Evolutionary conservation across 2,329 filamentous ascomycete genomes (phyloP).

Genomic region (Tricladium varicosporioides): DNA sequence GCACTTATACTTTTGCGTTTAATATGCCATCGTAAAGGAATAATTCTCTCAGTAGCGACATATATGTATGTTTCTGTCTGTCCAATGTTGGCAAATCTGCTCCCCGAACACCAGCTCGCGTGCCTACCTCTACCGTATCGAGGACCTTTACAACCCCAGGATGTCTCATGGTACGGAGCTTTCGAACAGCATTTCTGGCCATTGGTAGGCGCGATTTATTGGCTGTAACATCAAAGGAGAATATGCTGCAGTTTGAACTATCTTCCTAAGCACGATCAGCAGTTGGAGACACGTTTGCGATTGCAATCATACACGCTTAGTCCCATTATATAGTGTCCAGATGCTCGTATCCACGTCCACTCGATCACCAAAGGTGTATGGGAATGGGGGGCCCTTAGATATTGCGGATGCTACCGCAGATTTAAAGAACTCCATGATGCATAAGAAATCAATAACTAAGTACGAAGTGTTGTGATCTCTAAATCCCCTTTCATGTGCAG

Average conservation of each 20-base stretch:
- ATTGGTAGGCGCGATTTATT: conserved; percentile 81
- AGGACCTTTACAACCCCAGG: conserved; percentile 92
- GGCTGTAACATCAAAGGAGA: conserved; percentile 84
- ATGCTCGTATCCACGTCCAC: conserved; percentile 92
- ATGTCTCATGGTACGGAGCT: conserved; percentile 87
- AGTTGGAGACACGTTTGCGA: background rate
- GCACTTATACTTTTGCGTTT: conserved; percentile 82
- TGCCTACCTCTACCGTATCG: conserved; percentile 82
- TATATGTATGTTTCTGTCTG: conserved; percentile 94
- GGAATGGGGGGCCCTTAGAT: conserved; percentile 88
- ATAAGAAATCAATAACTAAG: conserved; percentile 2
- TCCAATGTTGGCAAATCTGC: conserved; percentile 24
- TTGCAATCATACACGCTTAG: conserved; percentile 63
- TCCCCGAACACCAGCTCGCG: background rate
- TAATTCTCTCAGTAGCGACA: conserved; percentile 88
- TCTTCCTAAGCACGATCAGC: conserved; percentile 66
- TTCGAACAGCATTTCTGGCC: conserved; percentile 90
- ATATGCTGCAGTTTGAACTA: conserved; percentile 90
- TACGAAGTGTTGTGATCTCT: background rate
- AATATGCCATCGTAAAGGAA: conserved; percentile 85
- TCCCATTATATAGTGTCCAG: conserved; percentile 95
- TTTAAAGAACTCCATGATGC: conserved; percentile 91
- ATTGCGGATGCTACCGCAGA: conserved; percentile 96
- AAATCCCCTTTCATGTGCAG: background rate
- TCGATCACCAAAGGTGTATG: conserved; percentile 88